A percentile compares a stretch with the other conserved stretches of the same genome.
phyloP scores from a whole-genome alignment of 1,284 basidiomycete genomes.

The Ceratobasidium sp. region DNA sequence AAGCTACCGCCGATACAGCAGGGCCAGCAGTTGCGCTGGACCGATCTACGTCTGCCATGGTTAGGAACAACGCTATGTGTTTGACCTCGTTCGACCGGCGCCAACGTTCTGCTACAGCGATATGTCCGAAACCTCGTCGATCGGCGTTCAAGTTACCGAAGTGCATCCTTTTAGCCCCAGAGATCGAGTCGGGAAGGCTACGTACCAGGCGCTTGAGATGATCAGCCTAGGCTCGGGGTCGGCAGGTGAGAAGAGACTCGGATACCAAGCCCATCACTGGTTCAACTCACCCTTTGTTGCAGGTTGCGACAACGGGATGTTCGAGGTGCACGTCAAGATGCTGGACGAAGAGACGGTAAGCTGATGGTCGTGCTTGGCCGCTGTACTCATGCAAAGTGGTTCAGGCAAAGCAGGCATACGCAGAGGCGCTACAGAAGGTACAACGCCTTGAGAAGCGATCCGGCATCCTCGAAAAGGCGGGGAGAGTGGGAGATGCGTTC shows the following conservation, averaged over 20 bases:
- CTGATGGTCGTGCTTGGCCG: neutral
- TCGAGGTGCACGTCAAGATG: neutral
- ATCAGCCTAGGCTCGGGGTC: no score
- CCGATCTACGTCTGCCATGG: neutral
- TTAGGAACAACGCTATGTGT: neutral
- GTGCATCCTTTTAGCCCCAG: no score
- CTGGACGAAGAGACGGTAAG: neutral
- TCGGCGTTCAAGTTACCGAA: no score
- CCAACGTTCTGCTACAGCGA: neutral
- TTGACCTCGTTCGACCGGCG: neutral
- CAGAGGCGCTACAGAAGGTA: neutral
- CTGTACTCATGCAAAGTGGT: neutral
- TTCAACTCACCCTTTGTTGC: no score
- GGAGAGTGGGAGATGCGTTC: neutral
- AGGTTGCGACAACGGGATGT: no score
- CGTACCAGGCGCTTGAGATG: no score
- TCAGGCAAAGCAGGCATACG: neutral
- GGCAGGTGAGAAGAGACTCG: no score
- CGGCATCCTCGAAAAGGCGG: neutral
- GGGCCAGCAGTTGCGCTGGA: neutral
- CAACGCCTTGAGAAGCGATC: neutral
- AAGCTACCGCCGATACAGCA: neutral
- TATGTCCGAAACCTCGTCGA: no score
- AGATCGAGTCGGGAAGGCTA: no score
- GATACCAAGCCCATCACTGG: no score